phyloP scores from a whole-genome alignment of 176 grass and related monocot species.

The Phragmites australis region DNA sequence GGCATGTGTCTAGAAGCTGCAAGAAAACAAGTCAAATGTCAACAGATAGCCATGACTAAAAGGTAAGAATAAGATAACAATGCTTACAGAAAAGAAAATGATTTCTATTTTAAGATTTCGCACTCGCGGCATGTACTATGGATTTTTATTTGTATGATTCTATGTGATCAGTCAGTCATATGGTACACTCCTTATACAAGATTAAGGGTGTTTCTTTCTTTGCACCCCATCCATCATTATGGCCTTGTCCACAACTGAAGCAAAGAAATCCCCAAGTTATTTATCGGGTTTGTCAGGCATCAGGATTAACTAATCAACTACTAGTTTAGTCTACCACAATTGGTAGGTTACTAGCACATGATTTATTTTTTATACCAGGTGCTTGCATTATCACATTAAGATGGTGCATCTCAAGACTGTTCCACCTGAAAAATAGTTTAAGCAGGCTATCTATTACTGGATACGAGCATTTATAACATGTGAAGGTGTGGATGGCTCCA shows the following conservation, averaged over 20 bases:
- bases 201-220: slow-evolving; percentile 2
- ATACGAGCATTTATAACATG: not conserved
- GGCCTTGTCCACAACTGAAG: not conserved
- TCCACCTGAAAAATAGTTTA: not conserved
- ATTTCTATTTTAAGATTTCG: slow-evolving; percentile 6
- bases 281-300: not conserved
- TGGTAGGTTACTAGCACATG: not conserved
- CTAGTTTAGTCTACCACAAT: not conserved
- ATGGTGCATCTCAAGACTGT: not conserved
- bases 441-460: slow-evolving; percentile 11
- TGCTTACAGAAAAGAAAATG: not conserved
- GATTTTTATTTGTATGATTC: not conserved
- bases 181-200: not conserved
- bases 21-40: slow-evolving; percentile 41
- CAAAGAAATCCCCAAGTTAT: not conserved
- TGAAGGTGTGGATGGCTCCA: not conserved
- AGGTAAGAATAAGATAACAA: slow-evolving; percentile 1
- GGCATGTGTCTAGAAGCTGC: slow-evolving; percentile 87
- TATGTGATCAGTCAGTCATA: not conserved
- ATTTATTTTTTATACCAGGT: not conserved
- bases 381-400: not conserved
- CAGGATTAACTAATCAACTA: slow-evolving; percentile 20
- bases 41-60: slow-evolving; percentile 8
- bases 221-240: not conserved
- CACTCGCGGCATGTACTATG: not conserved